phyloP scores from a whole-genome alignment of 2,329 filamentous ascomycete species.

The Scopulariopsis brevicaulis region DNA sequence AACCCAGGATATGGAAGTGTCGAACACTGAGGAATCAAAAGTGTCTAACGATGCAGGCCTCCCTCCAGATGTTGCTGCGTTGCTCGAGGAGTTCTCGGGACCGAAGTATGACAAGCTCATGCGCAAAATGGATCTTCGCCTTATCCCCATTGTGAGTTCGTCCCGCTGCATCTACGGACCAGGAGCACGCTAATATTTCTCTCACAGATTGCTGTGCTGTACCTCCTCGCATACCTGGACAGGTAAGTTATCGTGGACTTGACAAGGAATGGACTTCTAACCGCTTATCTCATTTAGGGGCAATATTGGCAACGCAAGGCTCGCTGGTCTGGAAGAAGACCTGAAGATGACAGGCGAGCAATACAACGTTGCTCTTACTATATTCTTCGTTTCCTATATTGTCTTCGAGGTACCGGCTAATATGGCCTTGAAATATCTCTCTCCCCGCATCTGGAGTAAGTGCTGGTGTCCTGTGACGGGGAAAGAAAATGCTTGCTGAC shows the following conservation, averaged over 20 bases:
- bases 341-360: conserved; percentile 49
- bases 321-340: conserved; percentile 54
- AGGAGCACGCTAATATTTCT: not conserved
- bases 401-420: conserved; percentile 61
- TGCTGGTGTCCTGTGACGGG: not conserved
- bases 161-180: not conserved
- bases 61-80: conserved; percentile 2
- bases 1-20: not conserved
- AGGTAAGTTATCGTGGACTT: conserved; percentile 17
- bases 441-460: conserved; percentile 52
- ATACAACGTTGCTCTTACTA: conserved; percentile 56
- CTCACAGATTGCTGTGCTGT: conserved; percentile 50
- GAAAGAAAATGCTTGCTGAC: not conserved
- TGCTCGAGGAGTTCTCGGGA: conserved; percentile 1
- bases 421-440: conserved; percentile 59
- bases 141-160: conserved; percentile 41
- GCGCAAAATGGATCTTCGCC: conserved; percentile 46
- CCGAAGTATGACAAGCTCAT: conserved; percentile 48
- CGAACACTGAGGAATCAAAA: not conserved
- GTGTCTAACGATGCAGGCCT: not conserved
- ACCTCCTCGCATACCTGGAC: conserved; percentile 60
- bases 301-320: conserved; percentile 45
- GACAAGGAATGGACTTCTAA: not conserved
- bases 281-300: not conserved
- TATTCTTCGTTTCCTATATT: conserved; percentile 66